phyloP scores from a whole-genome alignment of 78 protist genomes.

The Dictyostelium firmibasis region DNA sequence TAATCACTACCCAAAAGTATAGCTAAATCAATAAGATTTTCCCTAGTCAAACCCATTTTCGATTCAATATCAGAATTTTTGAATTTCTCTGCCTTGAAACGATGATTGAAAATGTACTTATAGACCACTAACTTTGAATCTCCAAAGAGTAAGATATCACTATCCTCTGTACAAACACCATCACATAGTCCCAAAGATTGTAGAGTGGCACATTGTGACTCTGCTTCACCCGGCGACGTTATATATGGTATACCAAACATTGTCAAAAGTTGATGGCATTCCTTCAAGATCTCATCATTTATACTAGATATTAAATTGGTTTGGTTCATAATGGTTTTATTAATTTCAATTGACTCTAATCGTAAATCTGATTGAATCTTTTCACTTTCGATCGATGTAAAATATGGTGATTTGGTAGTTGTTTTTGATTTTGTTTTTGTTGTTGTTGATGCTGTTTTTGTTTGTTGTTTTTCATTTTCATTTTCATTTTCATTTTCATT shows the following conservation, averaged over 20 bases:
- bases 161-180: constrained; percentile 85
- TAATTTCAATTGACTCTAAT: constrained; percentile 11
- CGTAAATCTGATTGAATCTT: constrained; percentile 14
- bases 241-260: constrained; percentile 83
- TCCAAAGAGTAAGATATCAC: constrained; percentile 79
- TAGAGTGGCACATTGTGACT: constrained; percentile 84
- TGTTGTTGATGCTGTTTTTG: too few relatives aligned
- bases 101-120: constrained; percentile 38
- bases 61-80: not conserved
- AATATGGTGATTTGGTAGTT: constrained; percentile 14
- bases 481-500: not conserved
- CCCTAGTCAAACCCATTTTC: constrained; percentile 17
- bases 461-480: not conserved
- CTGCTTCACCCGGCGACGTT: constrained; percentile 84
- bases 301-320: constrained; percentile 27
- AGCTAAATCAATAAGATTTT: constrained; percentile 35
- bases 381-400: constrained; percentile 22
- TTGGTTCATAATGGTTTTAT: not conserved
- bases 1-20: constrained; percentile 77
- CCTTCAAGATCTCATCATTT: constrained; percentile 35
- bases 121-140: constrained; percentile 17
- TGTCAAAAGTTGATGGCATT: constrained; percentile 62
- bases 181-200: constrained; percentile 63
- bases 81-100: constrained; percentile 19
- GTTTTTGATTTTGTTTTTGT: too few relatives aligned